phyloP scores from a whole-genome alignment of 352 stramenopile genomes.

The Globisporangium echinulatum region DNA sequence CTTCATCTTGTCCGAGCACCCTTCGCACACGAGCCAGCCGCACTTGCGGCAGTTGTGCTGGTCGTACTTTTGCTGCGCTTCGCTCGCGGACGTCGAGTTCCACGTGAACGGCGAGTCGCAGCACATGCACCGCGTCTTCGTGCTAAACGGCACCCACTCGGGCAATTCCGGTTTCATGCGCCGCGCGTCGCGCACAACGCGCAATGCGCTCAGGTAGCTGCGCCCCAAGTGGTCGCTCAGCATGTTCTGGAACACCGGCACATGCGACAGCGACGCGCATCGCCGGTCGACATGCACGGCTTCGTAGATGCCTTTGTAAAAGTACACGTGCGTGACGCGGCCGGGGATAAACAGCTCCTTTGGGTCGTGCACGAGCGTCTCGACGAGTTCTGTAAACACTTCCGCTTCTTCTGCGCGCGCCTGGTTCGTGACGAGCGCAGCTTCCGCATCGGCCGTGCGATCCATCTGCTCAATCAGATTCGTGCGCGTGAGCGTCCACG shows the following conservation, averaged over 20 bases:
- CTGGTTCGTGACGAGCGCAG: slow-evolving; percentile 21
- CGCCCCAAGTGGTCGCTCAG: slow-evolving; percentile 74
- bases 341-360: slow-evolving; percentile 79
- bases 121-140: slow-evolving; percentile 83
- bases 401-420: slow-evolving; percentile 46
- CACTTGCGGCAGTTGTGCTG: slow-evolving; percentile 88
- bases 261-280: slow-evolving; percentile 63
- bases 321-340: slow-evolving; percentile 73
- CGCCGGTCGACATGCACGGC: slow-evolving; percentile 73
- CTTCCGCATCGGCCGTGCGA: slow-evolving; percentile 27
- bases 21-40: slow-evolving; percentile 73
- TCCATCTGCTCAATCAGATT: slow-evolving; percentile 80
- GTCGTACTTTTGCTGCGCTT: slow-evolving; percentile 85
- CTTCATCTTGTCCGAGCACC: slow-evolving; percentile 82
- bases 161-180: slow-evolving; percentile 46
- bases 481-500: slow-evolving; percentile 64
- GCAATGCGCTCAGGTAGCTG: slow-evolving; percentile 74
- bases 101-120: slow-evolving; percentile 86
- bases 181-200: slow-evolving; percentile 69
- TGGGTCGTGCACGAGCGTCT: slow-evolving; percentile 45
- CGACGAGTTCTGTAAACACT: slow-evolving; percentile 43
- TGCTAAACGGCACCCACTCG: slow-evolving; percentile 75
- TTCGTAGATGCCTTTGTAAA: slow-evolving; percentile 75
- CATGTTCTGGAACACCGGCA: slow-evolving; percentile 85
- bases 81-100: slow-evolving; percentile 86